Evolutionary conservation across 2,329 filamentous ascomycete genomes (phyloP), one percentile per base, ranked within the genome.

Genomic region (Botrytis squamosa): DNA sequence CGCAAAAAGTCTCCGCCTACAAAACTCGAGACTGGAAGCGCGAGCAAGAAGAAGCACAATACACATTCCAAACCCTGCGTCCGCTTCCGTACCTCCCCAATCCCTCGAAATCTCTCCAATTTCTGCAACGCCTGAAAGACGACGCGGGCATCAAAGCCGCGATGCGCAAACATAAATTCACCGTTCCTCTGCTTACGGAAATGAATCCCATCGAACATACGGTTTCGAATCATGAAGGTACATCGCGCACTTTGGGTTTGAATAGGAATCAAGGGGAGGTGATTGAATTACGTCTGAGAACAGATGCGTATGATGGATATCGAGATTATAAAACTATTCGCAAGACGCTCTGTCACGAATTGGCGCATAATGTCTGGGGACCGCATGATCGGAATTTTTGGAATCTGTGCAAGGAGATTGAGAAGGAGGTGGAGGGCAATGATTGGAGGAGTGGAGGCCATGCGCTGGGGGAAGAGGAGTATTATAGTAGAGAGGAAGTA

Each of bases 291-390:
- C 86, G 96, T 0, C 84, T 99, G 52, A 86, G 96, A n/a, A 98
- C 96, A 1, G 96, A 99, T 83, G 93, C 93, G 4, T 94, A 96
- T 81, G 94, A 97, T 81, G 96, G 96, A 0, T 98, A 97, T 80
- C 86, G 96, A 55, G 94, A 98, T 81, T 99, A 98, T 84, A 91
- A 92, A 78, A 95, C 92, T 0, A 97, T 99, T 67, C 89, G 96
- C 70, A 93, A 93, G 78, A 98, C 96, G 64, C 85, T 99, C 20
- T 98, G 95, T 81, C 96, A 99, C 84, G 96, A 99, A 84, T 86
- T 99, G 29, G 92, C 95, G 77, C 96, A 99, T 83, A 98, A 97
- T 79, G 93, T 97, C 16, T 91, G 92, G 83, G 87, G 92, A 0
- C 89, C 92, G 0, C 96, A 99, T 82, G 94, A 98, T 82, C 86